Conservation (phyloP, 2,329 filamentous ascomycete genomes). For the Diplodia mutila region DNA sequence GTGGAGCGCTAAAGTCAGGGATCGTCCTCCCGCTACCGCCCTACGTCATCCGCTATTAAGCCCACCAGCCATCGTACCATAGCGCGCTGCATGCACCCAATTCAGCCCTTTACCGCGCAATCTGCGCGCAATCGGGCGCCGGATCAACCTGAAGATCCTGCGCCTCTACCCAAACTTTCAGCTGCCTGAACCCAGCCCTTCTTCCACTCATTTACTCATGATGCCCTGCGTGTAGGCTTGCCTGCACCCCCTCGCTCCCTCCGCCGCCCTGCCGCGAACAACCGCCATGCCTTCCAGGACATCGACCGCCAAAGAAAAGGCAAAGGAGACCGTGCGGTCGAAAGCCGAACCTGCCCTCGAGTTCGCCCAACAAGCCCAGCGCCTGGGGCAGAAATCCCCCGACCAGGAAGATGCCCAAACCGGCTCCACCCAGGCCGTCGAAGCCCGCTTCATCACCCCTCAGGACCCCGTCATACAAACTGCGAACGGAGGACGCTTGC, state of each 20-base stretch:
- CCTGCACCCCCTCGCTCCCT: not conserved
- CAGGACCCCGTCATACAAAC: constrained; percentile 74
- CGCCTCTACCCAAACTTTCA: not conserved
- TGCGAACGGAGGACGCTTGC: constrained; percentile 67
- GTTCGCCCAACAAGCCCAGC: constrained; percentile 63
- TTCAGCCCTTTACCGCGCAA: not conserved
- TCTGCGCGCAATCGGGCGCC: constrained; percentile 5
- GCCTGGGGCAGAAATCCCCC: constrained; percentile 47
- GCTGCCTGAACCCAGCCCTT: not conserved
- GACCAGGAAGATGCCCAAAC: constrained; percentile 47
- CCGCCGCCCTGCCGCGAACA: not conserved
- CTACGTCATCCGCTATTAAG: constrained; percentile 2
- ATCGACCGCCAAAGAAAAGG: constrained; percentile 27
- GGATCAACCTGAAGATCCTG: not conserved
- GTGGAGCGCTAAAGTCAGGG: not conserved
- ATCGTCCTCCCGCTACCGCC: not conserved
- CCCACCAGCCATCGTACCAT: not conserved
- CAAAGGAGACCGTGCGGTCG: constrained; percentile 27
- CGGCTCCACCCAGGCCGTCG: constrained; percentile 59
- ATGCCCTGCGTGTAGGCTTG: not conserved
- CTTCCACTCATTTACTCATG: not conserved
- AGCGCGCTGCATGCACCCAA: not conserved
- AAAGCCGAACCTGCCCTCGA: constrained; percentile 53
- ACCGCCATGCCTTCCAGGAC: constrained; percentile 16
- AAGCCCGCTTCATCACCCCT: constrained; percentile 66